Percentiles rank a stretch among this genome's conserved stretches.
Conservation (phyloP, 2,329 filamentous ascomycete genomes). For the Microdochium nivale region DNA sequence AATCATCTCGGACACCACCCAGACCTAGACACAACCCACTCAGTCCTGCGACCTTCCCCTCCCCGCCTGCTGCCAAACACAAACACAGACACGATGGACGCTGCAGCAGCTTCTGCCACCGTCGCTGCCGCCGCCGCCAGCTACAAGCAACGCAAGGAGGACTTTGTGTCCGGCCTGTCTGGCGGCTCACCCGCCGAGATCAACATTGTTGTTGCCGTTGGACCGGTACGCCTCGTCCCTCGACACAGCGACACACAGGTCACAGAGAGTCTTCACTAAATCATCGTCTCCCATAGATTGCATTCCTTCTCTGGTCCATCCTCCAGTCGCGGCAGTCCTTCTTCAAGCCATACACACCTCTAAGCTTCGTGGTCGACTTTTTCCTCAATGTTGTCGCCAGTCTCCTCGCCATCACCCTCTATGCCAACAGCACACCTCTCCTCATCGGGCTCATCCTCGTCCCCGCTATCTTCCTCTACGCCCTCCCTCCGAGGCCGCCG, state of each 20-base stretch:
- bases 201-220: constrained; percentile 75
- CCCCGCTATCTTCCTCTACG: constrained; percentile 58
- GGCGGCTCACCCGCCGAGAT: constrained; percentile 81
- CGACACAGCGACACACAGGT: background rate
- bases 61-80: background rate
- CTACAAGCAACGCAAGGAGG: constrained; percentile 91
- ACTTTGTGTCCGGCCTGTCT: constrained; percentile 85
- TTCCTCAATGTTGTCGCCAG: constrained; percentile 77
- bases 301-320: constrained; percentile 79
- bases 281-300: constrained; percentile 45
- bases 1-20: background rate
- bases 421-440: constrained; percentile 65
- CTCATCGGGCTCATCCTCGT: constrained; percentile 67
- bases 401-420: constrained; percentile 78
- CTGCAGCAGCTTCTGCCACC: background rate
- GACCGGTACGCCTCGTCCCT: constrained; percentile 49
- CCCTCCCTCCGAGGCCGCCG: constrained; percentile 34
- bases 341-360: constrained; percentile 65
- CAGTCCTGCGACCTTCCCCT: background rate
- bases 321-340: constrained; percentile 77
- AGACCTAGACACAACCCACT: background rate
- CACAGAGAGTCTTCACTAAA: constrained; percentile 10
- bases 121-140: constrained; percentile 31
- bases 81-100: background rate
- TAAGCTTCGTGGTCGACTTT: constrained; percentile 71